Conservation (phyloP, 2,329 filamentous ascomycete genomes). For the Thelonectria rubi region DNA sequence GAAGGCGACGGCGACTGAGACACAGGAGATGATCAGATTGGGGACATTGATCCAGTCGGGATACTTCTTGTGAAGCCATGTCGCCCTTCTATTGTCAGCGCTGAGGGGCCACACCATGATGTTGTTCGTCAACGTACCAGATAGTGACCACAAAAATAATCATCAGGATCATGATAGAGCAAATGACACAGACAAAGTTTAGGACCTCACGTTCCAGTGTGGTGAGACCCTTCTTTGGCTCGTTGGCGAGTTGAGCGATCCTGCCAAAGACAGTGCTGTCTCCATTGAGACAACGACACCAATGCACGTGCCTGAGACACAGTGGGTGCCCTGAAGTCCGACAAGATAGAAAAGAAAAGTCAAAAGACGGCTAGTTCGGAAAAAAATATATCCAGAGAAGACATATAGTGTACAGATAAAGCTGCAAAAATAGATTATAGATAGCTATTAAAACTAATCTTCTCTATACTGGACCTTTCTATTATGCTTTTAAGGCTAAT, state of each 20-base stretch:
- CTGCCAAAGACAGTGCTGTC: constrained; percentile 79
- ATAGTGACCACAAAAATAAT: constrained; percentile 71
- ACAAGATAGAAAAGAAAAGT: no score
- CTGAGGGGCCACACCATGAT: neutral
- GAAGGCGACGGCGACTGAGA: constrained; percentile 77
- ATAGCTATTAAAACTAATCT: constrained; percentile 55
- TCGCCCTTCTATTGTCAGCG: constrained; percentile 58
- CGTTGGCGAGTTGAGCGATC: constrained; percentile 76
- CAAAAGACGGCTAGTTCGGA: no score
- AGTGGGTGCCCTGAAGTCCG: constrained; percentile 82
- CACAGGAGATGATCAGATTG: constrained; percentile 76
- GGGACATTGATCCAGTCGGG: constrained; percentile 78
- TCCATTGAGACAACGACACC: constrained; percentile 76
- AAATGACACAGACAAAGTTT: constrained; percentile 76
- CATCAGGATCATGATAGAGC: constrained; percentile 71
- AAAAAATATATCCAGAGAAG: constrained; percentile 40
- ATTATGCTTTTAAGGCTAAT: constrained; percentile 63
- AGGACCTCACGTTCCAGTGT: constrained; percentile 77
- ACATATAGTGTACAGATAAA: constrained; percentile 28
- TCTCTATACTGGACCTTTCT: constrained; percentile 61
- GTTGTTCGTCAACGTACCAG: constrained; percentile 61
- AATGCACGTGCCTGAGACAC: constrained; percentile 71
- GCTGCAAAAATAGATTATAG: constrained; percentile 29
- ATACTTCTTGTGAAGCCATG: constrained; percentile 72
- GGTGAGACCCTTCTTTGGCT: constrained; percentile 73